A percentile compares a stretch with the other conserved stretches of the same genome.
These are phyloP conservation scores for Fonsecaea nubica DNA, from an alignment of 2,329 filamentous ascomycete genomes.

Conservation along the genomic window DNA sequence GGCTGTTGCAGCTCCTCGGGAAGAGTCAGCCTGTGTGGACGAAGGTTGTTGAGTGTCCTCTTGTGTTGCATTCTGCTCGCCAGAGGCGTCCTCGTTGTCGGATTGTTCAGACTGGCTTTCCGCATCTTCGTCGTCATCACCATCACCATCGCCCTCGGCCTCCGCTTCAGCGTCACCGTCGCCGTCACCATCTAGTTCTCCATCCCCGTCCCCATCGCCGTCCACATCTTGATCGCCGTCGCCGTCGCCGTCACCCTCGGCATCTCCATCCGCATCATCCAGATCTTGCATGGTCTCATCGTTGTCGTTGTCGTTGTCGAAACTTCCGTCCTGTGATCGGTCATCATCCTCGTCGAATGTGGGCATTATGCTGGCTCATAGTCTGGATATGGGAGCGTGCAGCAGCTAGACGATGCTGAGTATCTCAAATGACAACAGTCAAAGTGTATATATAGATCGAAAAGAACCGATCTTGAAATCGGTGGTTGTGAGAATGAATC, in stretches of 20 bases:
- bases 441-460: not conserved
- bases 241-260: conserved; percentile 50
- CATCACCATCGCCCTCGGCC: conserved; percentile 55
- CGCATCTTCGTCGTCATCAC: conserved; percentile 59
- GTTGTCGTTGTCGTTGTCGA: conserved; percentile 52
- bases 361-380: conserved; percentile 39
- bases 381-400: not conserved
- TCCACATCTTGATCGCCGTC: conserved; percentile 57
- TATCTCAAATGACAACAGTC: not conserved
- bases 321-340: conserved; percentile 55
- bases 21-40: conserved; percentile 40
- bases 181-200: conserved; percentile 46
- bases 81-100: conserved; percentile 51
- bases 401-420: not conserved
- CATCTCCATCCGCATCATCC: conserved; percentile 48
- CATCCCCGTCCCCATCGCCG: conserved; percentile 51
- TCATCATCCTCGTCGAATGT: conserved; percentile 48
- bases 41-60: conserved; percentile 44
- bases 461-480: not conserved
- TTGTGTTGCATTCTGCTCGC: conserved; percentile 49
- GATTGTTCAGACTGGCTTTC: conserved; percentile 42
- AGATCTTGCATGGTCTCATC: conserved; percentile 55
- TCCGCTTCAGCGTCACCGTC: conserved; percentile 53
- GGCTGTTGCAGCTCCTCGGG: conserved; percentile 30
- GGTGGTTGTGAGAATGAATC: not conserved